Percentiles rank a stretch among this genome's conserved stretches.
phyloP scores from a whole-genome alignment of 805 yeast genomes.

The Nakazawaea sp. region DNA sequence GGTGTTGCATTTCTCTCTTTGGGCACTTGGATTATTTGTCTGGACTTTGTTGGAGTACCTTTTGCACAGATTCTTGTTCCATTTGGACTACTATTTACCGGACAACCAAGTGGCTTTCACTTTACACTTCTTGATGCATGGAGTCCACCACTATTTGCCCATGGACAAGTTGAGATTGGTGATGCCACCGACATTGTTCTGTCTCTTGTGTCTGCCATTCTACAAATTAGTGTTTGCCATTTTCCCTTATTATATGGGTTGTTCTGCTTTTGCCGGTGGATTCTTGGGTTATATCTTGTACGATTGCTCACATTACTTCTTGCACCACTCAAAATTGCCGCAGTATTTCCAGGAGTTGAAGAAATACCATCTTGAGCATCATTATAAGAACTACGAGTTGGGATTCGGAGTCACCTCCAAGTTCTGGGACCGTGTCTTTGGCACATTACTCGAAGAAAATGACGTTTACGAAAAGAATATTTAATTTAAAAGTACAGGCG shows the following conservation, averaged over 20 bases:
- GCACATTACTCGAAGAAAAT: constrained; percentile 58
- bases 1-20: constrained; percentile 45
- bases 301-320: constrained; percentile 88
- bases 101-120: constrained; percentile 69
- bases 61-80: constrained; percentile 89
- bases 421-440: constrained; percentile 92
- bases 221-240: constrained; percentile 68
- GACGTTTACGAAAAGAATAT: constrained; percentile 39
- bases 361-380: constrained; percentile 93
- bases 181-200: constrained; percentile 89
- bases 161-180: constrained; percentile 93
- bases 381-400: constrained; percentile 91
- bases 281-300: constrained; percentile 88
- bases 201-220: constrained; percentile 70
- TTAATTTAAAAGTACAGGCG: too few relatives aligned
- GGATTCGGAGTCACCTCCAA: constrained; percentile 95
- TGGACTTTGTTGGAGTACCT: constrained; percentile 92
- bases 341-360: constrained; percentile 68
- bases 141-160: constrained; percentile 95
- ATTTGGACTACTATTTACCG: constrained; percentile 82
- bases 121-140: constrained; percentile 86
- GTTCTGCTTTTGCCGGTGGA: constrained; percentile 94
- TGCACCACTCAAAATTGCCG: constrained; percentile 88
- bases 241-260: constrained; percentile 78
- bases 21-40: constrained; percentile 74